These are phyloP conservation scores for Gonium pectorale DNA, from an alignment of 139 green algal species.

Conservation along the genomic window DNA sequence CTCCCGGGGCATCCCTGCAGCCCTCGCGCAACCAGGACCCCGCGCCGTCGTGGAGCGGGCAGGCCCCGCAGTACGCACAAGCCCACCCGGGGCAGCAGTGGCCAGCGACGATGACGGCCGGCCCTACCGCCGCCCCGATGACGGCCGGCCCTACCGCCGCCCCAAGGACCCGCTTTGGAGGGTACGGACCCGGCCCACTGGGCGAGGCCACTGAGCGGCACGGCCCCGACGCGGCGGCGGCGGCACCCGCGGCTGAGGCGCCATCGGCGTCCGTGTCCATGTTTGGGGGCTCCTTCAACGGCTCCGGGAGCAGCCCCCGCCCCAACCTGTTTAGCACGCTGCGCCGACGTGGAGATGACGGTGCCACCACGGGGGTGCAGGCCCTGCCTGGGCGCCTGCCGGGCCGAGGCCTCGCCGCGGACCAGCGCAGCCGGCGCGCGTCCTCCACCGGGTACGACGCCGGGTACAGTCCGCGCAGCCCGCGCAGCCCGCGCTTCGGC, in stretches of 20 bases:
- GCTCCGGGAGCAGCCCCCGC: background rate
- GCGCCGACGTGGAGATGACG: conserved; percentile 25
- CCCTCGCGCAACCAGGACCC: no score
- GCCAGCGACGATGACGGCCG: no score
- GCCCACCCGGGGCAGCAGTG: no score
- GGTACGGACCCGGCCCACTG: background rate
- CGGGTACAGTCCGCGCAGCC: no score
- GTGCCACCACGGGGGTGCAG: background rate
- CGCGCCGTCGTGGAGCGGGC: no score
- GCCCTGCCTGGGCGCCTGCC: background rate
- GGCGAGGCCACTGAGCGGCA: conserved; percentile 9
- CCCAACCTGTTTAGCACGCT: conserved; percentile 40
- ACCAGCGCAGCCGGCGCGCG: no score
- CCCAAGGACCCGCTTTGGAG: no score
- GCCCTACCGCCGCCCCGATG: no score
- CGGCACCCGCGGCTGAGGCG: background rate
- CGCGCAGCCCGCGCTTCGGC: background rate
- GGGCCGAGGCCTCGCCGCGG: no score
- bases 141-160: background rate
- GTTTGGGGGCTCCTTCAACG: background rate
- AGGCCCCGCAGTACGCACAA: no score
- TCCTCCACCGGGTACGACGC: no score
- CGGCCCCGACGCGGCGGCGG: background rate
- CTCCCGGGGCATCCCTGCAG: no score
- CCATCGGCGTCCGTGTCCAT: background rate